Base-by-base conservation (phyloP, 108 stramenopile genomes). In the Chaetoceros tenuissimus region DNA sequence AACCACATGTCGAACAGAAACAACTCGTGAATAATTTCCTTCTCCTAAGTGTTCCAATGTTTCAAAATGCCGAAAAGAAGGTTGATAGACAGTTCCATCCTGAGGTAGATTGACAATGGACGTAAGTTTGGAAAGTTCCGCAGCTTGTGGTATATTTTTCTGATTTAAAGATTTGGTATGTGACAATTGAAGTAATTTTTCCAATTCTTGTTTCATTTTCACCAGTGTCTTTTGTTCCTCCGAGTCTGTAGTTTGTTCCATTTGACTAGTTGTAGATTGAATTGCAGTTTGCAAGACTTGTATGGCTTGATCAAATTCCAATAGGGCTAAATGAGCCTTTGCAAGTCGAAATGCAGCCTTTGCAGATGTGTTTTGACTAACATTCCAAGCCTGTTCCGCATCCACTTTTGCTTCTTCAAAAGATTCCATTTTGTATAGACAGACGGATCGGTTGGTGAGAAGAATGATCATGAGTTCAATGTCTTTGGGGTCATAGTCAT, bases 1-100 rank as follows among this genome's bases (percentile, higher is more conserved):
- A 8, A 55, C 51, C 59, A 84, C 86, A 70, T 96, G 95, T 53
- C 55, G 55, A 47, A 84, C 90, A 29, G 76, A 60, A 24, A 82
- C 61, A 19, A 98, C 85, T 28, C 79, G 81, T 43, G 80, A 78
- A 74, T 94, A 98, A 66, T 98, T 98, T 8, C 97, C 97, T 24
- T 75, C 67, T 40, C 84, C 82, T 10, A 94, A 59, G 13, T 79
- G 77, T 48, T 75, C 60, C 40, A 78, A 62, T 40, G 73, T 68
- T 63, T 64, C 62, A 68, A 90, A 90, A 64, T 86, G 84, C 54
- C 78, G 67, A 40, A 86, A 85, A 40, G 81, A 82, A n/a, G 21
- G 43, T 28, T 20, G 16, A 13, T 55, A 20, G 13, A n/a, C 16
- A 26, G 23, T 16, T 10, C 49, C 24, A 51, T 51, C 16, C 10